phyloP scores from a whole-genome alignment of 805 yeast genomes.

The Scheffersomyces stipitis region DNA sequence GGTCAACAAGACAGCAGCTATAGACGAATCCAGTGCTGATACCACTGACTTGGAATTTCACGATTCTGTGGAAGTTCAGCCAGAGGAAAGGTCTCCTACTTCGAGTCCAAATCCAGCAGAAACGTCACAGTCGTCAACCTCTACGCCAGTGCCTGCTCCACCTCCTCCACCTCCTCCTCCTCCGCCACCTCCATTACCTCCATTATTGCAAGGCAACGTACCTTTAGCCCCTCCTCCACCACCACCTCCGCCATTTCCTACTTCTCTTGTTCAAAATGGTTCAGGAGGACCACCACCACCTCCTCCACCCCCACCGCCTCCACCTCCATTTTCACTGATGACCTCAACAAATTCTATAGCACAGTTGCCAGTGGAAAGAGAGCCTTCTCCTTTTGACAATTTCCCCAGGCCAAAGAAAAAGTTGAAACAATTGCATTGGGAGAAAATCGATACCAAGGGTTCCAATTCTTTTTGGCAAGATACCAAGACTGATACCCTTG shows the following conservation, averaged over 20 bases:
- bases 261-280: slow-evolving; percentile 6
- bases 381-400: slow-evolving; percentile 36
- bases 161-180: slow-evolving; percentile 36
- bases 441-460: slow-evolving; percentile 52
- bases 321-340: slow-evolving; percentile 14
- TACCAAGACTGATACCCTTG: slow-evolving; percentile 42
- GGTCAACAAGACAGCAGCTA: slow-evolving; percentile 44
- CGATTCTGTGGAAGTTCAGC: background rate
- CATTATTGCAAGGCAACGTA: too few relatives aligned
- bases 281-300: slow-evolving; percentile 30
- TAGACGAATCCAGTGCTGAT: slow-evolving; percentile 23
- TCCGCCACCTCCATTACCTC: slow-evolving; percentile 12
- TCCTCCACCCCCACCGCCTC: slow-evolving; percentile 26
- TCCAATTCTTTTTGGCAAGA: slow-evolving; percentile 66
- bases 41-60: slow-evolving; percentile 2
- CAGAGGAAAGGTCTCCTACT: background rate
- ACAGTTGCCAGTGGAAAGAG: slow-evolving; percentile 2
- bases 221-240: slow-evolving; percentile 25
- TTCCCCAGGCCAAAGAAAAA: slow-evolving; percentile 60
- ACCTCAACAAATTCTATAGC: background rate
- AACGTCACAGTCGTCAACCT: slow-evolving; percentile 2
- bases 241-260: slow-evolving; percentile 16
- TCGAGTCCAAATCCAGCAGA: background rate
- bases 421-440: slow-evolving; percentile 83
- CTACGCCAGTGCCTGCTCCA: slow-evolving; percentile 22